Evolutionary conservation across 441 rosid species (phyloP).

Genomic region (Gossypium laxum): DNA sequence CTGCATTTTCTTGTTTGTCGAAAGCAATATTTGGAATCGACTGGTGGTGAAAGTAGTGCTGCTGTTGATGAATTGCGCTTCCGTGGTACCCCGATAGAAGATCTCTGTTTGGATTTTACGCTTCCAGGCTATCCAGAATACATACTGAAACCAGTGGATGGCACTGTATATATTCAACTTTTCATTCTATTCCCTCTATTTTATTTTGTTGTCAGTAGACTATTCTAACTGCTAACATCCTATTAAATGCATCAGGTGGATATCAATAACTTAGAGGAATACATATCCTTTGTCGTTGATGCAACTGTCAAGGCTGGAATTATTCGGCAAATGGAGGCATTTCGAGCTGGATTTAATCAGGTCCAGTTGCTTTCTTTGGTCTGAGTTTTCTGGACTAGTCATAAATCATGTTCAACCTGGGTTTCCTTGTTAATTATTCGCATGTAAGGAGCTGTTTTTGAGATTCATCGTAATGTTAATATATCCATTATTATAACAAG

Average conservation of each 20-base stretch:
- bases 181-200: background rate
- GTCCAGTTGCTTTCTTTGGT: constrained; percentile 23
- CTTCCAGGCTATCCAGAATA: constrained; percentile 95
- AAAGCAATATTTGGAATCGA: constrained; percentile 59
- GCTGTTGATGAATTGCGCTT: constrained; percentile 43
- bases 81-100: constrained; percentile 62
- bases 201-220: background rate
- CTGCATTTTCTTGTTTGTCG: constrained; percentile 64
- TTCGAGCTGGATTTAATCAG: constrained; percentile 94
- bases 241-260: constrained; percentile 45
- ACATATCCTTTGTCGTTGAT: constrained; percentile 72
- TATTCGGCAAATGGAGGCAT: constrained; percentile 76
- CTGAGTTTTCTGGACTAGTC: background rate
- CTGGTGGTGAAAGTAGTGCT: constrained; percentile 27
- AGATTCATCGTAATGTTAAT: background rate
- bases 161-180: constrained; percentile 38
- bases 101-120: constrained; percentile 83
- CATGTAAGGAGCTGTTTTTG: background rate
- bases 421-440: background rate
- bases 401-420: background rate
- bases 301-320: constrained; percentile 85
- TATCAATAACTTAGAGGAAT: constrained; percentile 73
- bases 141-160: constrained; percentile 68
- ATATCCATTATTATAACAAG: constrained; percentile 7
- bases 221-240: constrained; percentile 9